Base-by-base conservation (phyloP, 2,329 filamentous ascomycete genomes). In the Corynespora cassiicola region DNA sequence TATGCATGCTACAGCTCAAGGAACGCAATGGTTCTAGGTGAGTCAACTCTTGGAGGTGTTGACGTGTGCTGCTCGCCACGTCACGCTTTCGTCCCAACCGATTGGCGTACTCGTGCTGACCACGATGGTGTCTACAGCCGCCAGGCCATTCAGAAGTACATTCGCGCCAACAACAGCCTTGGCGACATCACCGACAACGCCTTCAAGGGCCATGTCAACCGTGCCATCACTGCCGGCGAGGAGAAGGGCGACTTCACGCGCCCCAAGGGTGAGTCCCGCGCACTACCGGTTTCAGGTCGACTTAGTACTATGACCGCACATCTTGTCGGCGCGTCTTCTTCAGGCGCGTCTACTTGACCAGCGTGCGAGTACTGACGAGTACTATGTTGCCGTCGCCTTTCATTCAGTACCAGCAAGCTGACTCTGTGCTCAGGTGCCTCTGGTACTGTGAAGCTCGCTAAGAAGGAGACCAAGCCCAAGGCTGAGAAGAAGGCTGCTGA, bases 401-500 rank as follows among this genome's bases (percentile, higher is more conserved):
- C 16, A 26, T 10, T 7, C 9, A 42, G 17, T 2, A n/a, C n/a
- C 23, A 31, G 26, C 18, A 16, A 33, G 33, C 51, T 61, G 42
- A 69, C 68, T 62, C 42, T 39, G 24, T 19, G 34, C 42, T 34
- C 43, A 90, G 87, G 87, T 61, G 80, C 89, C 44, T 96, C 90
- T 50, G 90, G 90, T 45, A 87, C 89, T 55, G 90, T 94, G 73
- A 96, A 96, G 86, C 85, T 96, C 45, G 87, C 86, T 44, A 92
- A 92, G 84, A 90, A 90, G 78, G 79, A 81, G 39, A 56, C 58
- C 28, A 60, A 66, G 50, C 20, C 56, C 33, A 61, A 62, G 54
- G 37, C 52, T 27, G 62, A 63, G 50, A 64, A 66, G 55, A 62
- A 65, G 54, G 34, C 45, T 15, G 39, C 54, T 10, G 46, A 30